Evolutionary conservation across 495 filamentous ascomycete genomes (phyloP).

Genomic region (Penicillium malachiteum): DNA sequence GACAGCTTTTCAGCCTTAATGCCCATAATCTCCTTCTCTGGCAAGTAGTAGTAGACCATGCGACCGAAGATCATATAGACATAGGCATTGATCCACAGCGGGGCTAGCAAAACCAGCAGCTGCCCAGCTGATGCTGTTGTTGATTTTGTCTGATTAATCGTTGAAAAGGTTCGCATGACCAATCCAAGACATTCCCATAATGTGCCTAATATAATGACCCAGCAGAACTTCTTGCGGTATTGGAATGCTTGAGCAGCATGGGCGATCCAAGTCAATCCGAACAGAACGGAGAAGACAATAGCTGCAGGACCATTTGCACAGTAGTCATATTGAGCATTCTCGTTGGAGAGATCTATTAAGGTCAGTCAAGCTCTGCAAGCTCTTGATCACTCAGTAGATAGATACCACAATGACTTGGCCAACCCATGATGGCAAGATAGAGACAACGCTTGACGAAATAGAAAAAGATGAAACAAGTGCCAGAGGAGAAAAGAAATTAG

Average conservation of each 20-base stretch:
- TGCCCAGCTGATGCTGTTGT: slow-evolving; percentile 12
- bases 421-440: slow-evolving; percentile 5
- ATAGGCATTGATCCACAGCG: slow-evolving; percentile 58
- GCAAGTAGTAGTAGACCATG: slow-evolving; percentile 55
- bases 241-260: slow-evolving; percentile 24
- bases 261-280: slow-evolving; percentile 20
- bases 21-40: slow-evolving; percentile 43
- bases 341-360: slow-evolving; percentile 7
- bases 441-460: too few species aligned
- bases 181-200: slow-evolving; percentile 22
- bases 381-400: background rate
- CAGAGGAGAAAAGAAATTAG: too few species aligned
- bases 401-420: slow-evolving; percentile 11
- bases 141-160: slow-evolving; percentile 8
- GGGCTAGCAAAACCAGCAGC: slow-evolving; percentile 28
- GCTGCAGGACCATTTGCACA: slow-evolving; percentile 20
- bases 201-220: slow-evolving; percentile 48
- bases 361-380: slow-evolving; percentile 2
- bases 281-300: slow-evolving; percentile 27
- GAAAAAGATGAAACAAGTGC: too few species aligned
- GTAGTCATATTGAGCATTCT: slow-evolving; percentile 9
- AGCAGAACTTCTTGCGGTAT: slow-evolving; percentile 37
- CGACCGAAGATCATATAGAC: slow-evolving; percentile 62
- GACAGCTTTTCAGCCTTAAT: slow-evolving; percentile 51
- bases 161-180: slow-evolving; percentile 11